Base-by-base conservation (phyloP, 768 basidiomycete species). In the Podaxis carcinomalis region DNA sequence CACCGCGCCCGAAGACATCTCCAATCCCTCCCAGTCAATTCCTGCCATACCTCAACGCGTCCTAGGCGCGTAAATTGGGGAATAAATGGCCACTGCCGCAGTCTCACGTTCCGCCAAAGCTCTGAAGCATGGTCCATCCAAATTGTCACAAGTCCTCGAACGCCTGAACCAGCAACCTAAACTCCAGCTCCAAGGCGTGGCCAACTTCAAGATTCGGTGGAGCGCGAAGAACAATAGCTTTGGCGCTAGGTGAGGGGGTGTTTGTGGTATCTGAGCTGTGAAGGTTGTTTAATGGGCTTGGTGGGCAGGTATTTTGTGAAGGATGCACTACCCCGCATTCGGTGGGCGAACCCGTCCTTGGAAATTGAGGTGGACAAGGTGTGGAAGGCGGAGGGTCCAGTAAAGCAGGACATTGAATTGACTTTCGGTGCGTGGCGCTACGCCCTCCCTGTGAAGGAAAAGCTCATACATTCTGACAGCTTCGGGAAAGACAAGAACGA, bases 291-390 rank as follows among this genome's bases (percentile, higher is more conserved):
- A 66, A 14, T 51, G 3, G 27, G 11, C 36, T n/a, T n/a, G 39
- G 11, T 4, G 10, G 27, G 11, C 39, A 91, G 92, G 49, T 86
- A 91, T 76, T 93, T 93, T 64, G 80, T 89, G 40, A 90, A 89
- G 68, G 85, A 93, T 42, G 80, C 89, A n/a, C 74, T 93, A 0
- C 89, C 89, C 0, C 79, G 89, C 32, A 89, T 93, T 77, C 87
- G 84, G 10, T 92, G 83, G 70, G 87, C 84, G 1, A 93, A 93
- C 66, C 90, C 91, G 0, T 70, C 77, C 6, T 66, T 93, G 25
- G 76, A 81, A 32, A 85, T 93, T 37, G 73, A 80, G 35, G 82
- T 92, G 0, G 77, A 80, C 64, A 85, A 78, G 62, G 72, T 78
- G 47, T 75, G 72, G 35, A 90, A 89, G 72, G 74, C 77, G 9